phyloP scores from a whole-genome alignment of 495 filamentous ascomycete genomes.

The Aspergillus asperescens region DNA sequence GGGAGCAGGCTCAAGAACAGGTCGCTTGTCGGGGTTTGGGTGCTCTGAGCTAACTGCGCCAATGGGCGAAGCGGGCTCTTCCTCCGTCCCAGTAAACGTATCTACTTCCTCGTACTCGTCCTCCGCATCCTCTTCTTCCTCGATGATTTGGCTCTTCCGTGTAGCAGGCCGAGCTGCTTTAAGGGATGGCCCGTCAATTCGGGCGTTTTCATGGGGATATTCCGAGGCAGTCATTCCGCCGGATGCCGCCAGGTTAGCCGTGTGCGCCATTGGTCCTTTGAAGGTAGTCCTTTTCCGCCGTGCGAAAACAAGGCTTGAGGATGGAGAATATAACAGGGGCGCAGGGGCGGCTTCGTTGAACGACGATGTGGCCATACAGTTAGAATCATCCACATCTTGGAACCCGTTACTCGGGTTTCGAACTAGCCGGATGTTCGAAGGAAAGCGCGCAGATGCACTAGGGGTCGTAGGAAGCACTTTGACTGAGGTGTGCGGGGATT shows the following conservation, averaged over 20 bases:
- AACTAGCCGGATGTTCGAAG: conserved; percentile 80
- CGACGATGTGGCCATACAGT: conserved; percentile 27
- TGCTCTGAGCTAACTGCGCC: conserved; percentile 21
- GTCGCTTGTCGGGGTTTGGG: conserved; percentile 17
- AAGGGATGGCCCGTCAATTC: conserved; percentile 48
- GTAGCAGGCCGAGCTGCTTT: conserved; percentile 56
- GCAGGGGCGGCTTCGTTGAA: conserved; percentile 39
- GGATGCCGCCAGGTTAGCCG: conserved; percentile 42
- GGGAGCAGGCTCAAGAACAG: conserved; percentile 32
- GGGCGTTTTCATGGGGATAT: conserved; percentile 31
- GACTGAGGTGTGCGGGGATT: conserved; percentile 80
- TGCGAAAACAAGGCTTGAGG: conserved; percentile 73
- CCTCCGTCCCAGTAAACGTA: conserved; percentile 54
- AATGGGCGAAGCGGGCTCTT: conserved; percentile 29
- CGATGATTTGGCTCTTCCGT: conserved; percentile 60
- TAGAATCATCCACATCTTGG: conserved; percentile 25
- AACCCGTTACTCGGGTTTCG: conserved; percentile 46
- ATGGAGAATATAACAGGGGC: conserved; percentile 45
- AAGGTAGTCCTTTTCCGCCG: conserved; percentile 85
- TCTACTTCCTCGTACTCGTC: conserved; percentile 69
- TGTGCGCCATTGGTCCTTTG: conserved; percentile 73
- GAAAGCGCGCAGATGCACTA: conserved; percentile 65
- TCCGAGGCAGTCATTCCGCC: conserved; percentile 35
- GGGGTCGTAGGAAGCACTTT: conserved; percentile 94
- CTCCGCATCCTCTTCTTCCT: conserved; percentile 82